Percentiles rank a stretch among this genome's conserved stretches.
These are phyloP conservation scores for Dendrostoma leiphaemia DNA, from an alignment of 2,329 filamentous ascomycete species.

Conservation along the genomic window DNA sequence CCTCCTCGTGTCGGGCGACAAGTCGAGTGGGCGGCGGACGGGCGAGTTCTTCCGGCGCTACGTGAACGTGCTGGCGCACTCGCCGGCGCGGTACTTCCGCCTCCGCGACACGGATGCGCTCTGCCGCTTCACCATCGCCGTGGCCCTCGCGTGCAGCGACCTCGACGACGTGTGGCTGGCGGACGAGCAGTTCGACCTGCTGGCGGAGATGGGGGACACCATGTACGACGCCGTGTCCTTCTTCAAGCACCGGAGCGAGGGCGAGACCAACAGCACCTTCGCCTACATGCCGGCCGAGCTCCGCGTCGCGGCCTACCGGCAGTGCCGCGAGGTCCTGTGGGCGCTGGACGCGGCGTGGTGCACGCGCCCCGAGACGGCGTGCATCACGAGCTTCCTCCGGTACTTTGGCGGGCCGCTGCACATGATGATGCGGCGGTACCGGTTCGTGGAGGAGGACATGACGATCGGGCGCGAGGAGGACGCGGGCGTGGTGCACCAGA, in stretches of 20 bases:
- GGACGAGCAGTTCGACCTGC: slow-evolving; percentile 21
- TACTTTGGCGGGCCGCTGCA: slow-evolving; percentile 31
- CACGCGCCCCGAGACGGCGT: slow-evolving; percentile 4
- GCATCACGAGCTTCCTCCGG: slow-evolving; percentile 25
- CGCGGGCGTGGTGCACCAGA: slow-evolving; percentile 22
- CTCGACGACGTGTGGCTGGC: slow-evolving; percentile 24
- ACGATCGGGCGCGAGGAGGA: slow-evolving; percentile 27
- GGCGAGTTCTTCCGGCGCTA: slow-evolving; percentile 29
- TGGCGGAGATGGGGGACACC: slow-evolving; percentile 26
- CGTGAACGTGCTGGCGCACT: slow-evolving; percentile 24
- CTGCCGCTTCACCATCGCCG: slow-evolving; percentile 29
- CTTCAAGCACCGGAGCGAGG: slow-evolving; percentile 32
- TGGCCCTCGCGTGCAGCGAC: slow-evolving; percentile 31
- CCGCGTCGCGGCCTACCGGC: slow-evolving; percentile 24
- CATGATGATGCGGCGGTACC: slow-evolving; percentile 33
- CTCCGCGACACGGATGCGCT: slow-evolving; percentile 33
- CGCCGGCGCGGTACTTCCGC: slow-evolving; percentile 30
- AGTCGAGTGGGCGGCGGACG: slow-evolving; percentile 15
- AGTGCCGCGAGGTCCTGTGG: slow-evolving; percentile 31
- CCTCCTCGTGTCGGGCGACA: slow-evolving; percentile 23
- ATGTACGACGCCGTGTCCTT: slow-evolving; percentile 32
- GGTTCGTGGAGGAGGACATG: slow-evolving; percentile 32
- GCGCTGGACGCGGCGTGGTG: slow-evolving; percentile 28
- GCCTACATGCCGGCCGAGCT: slow-evolving; percentile 26
- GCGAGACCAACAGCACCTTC: slow-evolving; percentile 33